These are phyloP conservation scores for Cucumis sativus DNA, from an alignment of 306 rosid species.

Conservation along the genomic window Cucumber_9930_V3 NC_026656.2:19433501-19434000, in stretches of 20 bases:
- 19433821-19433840: not conserved
- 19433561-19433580: not conserved
- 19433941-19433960: constrained; percentile 62
- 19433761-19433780: not conserved
- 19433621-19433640: not conserved
- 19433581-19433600: not conserved
- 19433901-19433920: constrained; percentile 88
- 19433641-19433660: not conserved
- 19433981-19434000: constrained; percentile 44
- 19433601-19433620: not conserved
- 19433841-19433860: constrained; percentile 29
- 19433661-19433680: not conserved
- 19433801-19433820: not conserved
- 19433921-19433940: constrained; percentile 83
- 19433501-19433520: too few relatives aligned
- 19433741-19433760: not conserved
- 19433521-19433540: too few relatives aligned
- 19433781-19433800: not conserved
- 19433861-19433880: constrained; percentile 91
- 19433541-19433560: not conserved
- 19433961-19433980: constrained; percentile 64
- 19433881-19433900: constrained; percentile 85
- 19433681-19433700: not conserved
- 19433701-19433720: not conserved
- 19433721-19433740: not conserved